phyloP scores from a whole-genome alignment of 176 grass and related monocot species.

The Triticum turgidum region DNA sequence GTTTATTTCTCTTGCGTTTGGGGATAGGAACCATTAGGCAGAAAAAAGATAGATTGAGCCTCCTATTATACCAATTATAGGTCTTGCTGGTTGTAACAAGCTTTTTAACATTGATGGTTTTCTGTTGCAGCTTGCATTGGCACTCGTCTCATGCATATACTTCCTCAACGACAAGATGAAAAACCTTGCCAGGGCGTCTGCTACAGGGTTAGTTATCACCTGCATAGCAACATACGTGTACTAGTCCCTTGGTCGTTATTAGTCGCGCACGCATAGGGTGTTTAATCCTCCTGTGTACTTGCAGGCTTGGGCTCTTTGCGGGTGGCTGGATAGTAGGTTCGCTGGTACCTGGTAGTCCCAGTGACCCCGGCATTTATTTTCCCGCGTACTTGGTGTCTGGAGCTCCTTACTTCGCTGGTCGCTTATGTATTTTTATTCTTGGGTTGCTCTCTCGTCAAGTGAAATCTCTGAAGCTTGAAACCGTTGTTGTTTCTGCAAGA shows the following conservation, averaged over 20 bases:
- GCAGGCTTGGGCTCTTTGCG: slow-evolving; percentile 69
- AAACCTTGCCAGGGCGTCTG: slow-evolving; percentile 55
- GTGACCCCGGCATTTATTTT: slow-evolving; percentile 58
- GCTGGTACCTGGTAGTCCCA: slow-evolving; percentile 34
- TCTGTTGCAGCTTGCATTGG: slow-evolving; percentile 70
- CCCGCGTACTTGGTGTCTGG: slow-evolving; percentile 70
- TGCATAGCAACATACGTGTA: neutral
- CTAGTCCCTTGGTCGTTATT: no score
- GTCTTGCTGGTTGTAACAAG: neutral
- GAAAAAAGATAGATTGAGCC: neutral
- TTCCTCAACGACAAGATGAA: slow-evolving; percentile 98
- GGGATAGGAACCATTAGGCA: neutral
- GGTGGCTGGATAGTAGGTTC: slow-evolving; percentile 75
- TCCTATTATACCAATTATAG: neutral
- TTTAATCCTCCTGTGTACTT: slow-evolving; percentile 25
- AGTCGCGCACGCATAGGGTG: neutral
- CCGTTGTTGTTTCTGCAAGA: neutral
- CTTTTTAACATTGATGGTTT: slow-evolving; percentile 11
- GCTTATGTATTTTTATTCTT: slow-evolving; percentile 85
- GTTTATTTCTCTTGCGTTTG: neutral
- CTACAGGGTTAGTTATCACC: slow-evolving; percentile 70
- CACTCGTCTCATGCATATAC: slow-evolving; percentile 72
- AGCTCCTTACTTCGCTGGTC: slow-evolving; percentile 73
- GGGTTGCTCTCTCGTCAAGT: slow-evolving; percentile 74
- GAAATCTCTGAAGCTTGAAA: neutral